Evolutionary conservation across 331 rosid genomes (phyloP).

Genomic region (Saraca asoca): DNA sequence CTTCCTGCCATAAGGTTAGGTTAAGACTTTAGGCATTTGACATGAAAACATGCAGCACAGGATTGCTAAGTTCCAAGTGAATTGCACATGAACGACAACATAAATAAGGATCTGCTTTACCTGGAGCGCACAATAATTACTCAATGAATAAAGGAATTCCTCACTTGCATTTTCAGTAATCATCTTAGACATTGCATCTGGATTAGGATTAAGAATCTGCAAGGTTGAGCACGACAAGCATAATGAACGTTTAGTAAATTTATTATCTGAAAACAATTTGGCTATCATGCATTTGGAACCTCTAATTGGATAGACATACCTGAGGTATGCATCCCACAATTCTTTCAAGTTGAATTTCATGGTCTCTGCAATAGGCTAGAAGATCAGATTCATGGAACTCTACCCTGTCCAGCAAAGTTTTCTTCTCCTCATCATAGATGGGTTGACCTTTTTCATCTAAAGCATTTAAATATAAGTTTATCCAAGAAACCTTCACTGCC

Average conservation of each 20-base stretch:
- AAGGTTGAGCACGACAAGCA: slow-evolving; percentile 28
- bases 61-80: slow-evolving; percentile 6
- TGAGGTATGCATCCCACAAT: slow-evolving; percentile 99
- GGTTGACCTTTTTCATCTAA: slow-evolving; percentile 81
- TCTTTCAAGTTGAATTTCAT: slow-evolving; percentile 79
- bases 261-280: slow-evolving; percentile 7
- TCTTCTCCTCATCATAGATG: slow-evolving; percentile 73
- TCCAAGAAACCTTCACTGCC: slow-evolving; percentile 88
- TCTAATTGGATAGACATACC: slow-evolving; percentile 45
- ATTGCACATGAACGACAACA: slow-evolving; percentile 1
- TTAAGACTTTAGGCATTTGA: slow-evolving; percentile 7
- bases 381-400: slow-evolving; percentile 97
- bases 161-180: slow-evolving; percentile 98
- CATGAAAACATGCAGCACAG: slow-evolving; percentile 25
- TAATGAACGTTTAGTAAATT: slow-evolving; percentile 15
- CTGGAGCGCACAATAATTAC: slow-evolving; percentile 99
- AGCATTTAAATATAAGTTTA: slow-evolving; percentile 87
- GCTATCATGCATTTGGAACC: too few species aligned
- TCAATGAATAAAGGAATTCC: slow-evolving; percentile 82
- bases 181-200: slow-evolving; percentile 98
- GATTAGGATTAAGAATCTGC: slow-evolving; percentile 99
- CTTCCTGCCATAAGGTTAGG: slow-evolving; percentile 4
- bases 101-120: slow-evolving; percentile 42
- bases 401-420: slow-evolving; percentile 86
- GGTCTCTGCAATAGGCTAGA: slow-evolving; percentile 72